phyloP scores from a whole-genome alignment of 1,284 basidiomycete genomes.

The Sanghuangporus weigelae region DNA sequence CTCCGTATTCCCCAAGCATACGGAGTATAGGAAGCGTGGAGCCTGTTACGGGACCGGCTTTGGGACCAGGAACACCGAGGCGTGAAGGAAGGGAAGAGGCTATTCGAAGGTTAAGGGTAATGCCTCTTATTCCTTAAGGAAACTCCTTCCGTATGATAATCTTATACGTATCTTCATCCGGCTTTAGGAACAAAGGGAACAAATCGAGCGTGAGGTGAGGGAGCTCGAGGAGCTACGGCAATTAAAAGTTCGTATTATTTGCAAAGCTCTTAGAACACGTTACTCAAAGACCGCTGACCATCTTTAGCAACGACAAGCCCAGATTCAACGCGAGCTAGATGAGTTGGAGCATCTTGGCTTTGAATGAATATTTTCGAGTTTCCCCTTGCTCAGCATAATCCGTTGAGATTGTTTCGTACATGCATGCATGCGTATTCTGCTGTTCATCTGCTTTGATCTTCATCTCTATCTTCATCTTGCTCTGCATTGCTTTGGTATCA shows the following conservation, averaged over 20 bases:
- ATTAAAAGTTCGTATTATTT: not conserved
- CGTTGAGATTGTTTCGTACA: too few relatives aligned
- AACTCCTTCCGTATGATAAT: too few relatives aligned
- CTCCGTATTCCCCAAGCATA: not conserved
- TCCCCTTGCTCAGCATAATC: too few relatives aligned
- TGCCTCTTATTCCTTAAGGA: too few relatives aligned
- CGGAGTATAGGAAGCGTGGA: not conserved
- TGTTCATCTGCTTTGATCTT: too few relatives aligned
- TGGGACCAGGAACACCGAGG: not conserved
- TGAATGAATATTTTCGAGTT: not conserved
- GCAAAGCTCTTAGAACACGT: not conserved
- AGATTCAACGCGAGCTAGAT: constrained; percentile 9
- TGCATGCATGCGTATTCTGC: too few relatives aligned
- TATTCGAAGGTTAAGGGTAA: constrained; percentile 9
- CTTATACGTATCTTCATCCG: too few relatives aligned
- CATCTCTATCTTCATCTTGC: too few relatives aligned
- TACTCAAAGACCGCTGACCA: not conserved
- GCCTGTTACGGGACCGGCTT: not conserved
- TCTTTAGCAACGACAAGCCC: constrained; percentile 6
- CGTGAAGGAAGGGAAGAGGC: constrained; percentile 6
- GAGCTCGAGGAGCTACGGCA: constrained; percentile 46
- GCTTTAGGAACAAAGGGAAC: constrained; percentile 30
- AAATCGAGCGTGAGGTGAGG: constrained; percentile 49
- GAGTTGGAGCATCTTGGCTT: constrained; percentile 10
- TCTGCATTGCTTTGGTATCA: too few relatives aligned